Evolutionary conservation across 208 protist genomes (phyloP), one percentile per base, ranked within the genome.

Genomic region (Crithidia expoeki): DNA sequence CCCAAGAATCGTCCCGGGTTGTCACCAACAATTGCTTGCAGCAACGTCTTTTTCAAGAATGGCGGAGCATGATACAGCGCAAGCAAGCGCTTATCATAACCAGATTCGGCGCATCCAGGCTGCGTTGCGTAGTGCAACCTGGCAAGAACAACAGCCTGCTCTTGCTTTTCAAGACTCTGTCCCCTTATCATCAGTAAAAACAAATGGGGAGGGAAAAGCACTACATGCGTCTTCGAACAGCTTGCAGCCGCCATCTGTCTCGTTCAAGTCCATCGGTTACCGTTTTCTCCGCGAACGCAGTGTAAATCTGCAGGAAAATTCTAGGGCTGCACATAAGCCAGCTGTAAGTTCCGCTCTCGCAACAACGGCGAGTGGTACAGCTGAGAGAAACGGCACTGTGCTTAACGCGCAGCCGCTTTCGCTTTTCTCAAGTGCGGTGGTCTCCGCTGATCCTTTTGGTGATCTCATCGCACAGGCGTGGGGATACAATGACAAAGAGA

Each of bases 41-140:
- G 28, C 3, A 4, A 17, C 28, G 28, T 30, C 16, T 59, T 59
- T 42, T 44, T 14, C 12, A 9, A 32, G 27, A 11, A 57, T 56
- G 61, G 7, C 11, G 23, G 47, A 33, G 32, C 12, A 14, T 27
- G 17, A 25, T 4, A 5, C 2, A 2, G 16, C 17, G 25, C 10
- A 16, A 17, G 33, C 19, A 12, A 32, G 25, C n/a, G 19, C 27
- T 14, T 61, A 50, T 19, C 49, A 10, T 17, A 21, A 38, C 5
- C 68, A 67, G 12, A 46, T 74, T 30, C 60, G 61, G 11, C 60
- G 69, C 44, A 65, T 74, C 33, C 69, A 74, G 27, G 53, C 61
- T 14, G 50, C 59, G 7, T 30, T 74, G 38, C 59, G 14, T 32
- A 9, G 10, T n/a, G 5, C 55, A n/a, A 53, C 50, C 12, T 52